These are phyloP conservation scores for Grosmannia penicillata DNA, from an alignment of 2,329 filamentous ascomycete species.

Conservation along the genomic window DNA sequence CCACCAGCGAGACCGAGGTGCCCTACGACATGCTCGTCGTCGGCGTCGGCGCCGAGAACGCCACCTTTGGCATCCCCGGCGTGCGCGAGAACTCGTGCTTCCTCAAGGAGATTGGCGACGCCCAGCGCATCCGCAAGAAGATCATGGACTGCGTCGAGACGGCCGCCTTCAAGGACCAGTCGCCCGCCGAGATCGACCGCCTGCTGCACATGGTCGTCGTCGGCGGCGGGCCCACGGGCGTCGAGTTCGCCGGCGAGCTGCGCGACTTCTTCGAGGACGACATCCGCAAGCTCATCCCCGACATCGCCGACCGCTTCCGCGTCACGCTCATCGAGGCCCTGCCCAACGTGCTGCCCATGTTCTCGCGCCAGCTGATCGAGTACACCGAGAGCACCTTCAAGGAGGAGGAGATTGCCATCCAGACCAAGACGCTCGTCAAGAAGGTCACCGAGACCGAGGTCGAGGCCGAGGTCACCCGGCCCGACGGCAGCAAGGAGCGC, in stretches of 20 bases:
- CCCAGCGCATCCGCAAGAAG: slow-evolving; percentile 90
- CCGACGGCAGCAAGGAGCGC: slow-evolving; percentile 71
- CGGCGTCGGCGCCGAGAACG: slow-evolving; percentile 94
- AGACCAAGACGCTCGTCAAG: slow-evolving; percentile 98
- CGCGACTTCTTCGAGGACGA: slow-evolving; percentile 99
- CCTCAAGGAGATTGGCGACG: slow-evolving; percentile 94
- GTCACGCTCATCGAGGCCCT: slow-evolving; percentile 96
- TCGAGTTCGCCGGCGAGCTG: slow-evolving; percentile 95
- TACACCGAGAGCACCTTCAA: slow-evolving; percentile 99
- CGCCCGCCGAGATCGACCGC: slow-evolving; percentile 73
- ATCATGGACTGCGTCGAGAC: slow-evolving; percentile 99
- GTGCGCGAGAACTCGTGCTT: slow-evolving; percentile 94
- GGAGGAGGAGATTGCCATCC: slow-evolving; percentile 95
- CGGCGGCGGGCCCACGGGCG: slow-evolving; percentile 86
- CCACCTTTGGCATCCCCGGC: slow-evolving; percentile 93
- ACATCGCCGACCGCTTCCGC: slow-evolving; percentile 88
- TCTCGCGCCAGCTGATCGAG: slow-evolving; percentile 97
- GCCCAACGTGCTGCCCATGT: slow-evolving; percentile 91
- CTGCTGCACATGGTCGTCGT: slow-evolving; percentile 97
- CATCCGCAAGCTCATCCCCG: slow-evolving; percentile 93
- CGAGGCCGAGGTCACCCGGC: slow-evolving; percentile 69
- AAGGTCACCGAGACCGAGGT: slow-evolving; percentile 86
- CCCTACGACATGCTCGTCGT: slow-evolving; percentile 97
- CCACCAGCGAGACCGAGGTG: slow-evolving; percentile 69
- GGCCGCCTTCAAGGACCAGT: slow-evolving; percentile 94